A percentile compares a stretch with the other conserved stretches of the same genome.
Evolutionary conservation across 2,329 filamentous ascomycete species (phyloP).

Genomic region (Microcyclospora tardicrescens): DNA sequence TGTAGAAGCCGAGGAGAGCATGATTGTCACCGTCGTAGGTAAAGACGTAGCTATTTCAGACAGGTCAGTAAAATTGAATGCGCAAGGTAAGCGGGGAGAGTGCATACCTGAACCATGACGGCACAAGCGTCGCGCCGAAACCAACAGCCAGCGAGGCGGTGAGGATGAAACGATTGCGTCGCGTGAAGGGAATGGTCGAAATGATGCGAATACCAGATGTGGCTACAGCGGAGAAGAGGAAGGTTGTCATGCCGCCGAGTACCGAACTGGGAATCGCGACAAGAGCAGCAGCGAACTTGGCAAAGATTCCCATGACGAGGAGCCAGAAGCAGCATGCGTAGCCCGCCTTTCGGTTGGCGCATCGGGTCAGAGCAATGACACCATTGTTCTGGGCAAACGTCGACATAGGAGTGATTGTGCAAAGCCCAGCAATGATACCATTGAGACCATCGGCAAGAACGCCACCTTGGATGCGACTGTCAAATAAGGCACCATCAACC

Average conservation of each 20-base stretch:
- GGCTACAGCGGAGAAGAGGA: conserved; percentile 64
- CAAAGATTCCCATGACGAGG: conserved; percentile 67
- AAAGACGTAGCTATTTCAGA: conserved; percentile 45
- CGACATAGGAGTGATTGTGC: conserved; percentile 68
- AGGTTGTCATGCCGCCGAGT: conserved; percentile 49
- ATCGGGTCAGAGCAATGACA: conserved; percentile 68
- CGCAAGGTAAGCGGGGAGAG: too few species aligned
- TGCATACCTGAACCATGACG: not conserved
- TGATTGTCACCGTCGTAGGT: conserved; percentile 57
- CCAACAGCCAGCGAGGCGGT: conserved; percentile 62
- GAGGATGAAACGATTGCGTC: conserved; percentile 69
- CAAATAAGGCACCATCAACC: conserved; percentile 58
- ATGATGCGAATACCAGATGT: conserved; percentile 70
- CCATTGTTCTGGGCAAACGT: conserved; percentile 78
- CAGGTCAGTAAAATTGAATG: too few species aligned
- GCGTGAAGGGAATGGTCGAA: conserved; percentile 56
- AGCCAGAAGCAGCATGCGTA: conserved; percentile 68
- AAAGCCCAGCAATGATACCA: conserved; percentile 60
- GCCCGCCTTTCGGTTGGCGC: conserved; percentile 67
- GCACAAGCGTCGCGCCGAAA: conserved; percentile 31
- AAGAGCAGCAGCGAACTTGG: conserved; percentile 69
- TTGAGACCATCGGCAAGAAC: conserved; percentile 67
- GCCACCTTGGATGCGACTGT: conserved; percentile 66
- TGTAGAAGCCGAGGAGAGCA: conserved; percentile 57
- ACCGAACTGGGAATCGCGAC: conserved; percentile 54